Base-by-base conservation (phyloP, 371 early-diverging fungal species). In the Mucor ambiguus region DNA sequence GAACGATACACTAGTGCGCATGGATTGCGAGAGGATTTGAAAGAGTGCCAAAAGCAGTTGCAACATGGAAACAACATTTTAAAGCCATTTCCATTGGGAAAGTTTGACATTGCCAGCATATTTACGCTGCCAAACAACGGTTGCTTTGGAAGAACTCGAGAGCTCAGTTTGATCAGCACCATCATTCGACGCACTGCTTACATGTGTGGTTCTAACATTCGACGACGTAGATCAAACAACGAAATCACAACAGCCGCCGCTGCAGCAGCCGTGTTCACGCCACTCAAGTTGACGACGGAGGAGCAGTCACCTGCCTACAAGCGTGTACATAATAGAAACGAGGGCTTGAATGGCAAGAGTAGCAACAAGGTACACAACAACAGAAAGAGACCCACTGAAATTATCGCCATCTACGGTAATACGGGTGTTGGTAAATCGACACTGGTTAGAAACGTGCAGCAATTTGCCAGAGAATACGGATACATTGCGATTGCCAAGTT, bases 1-100 rank as follows among this genome's bases (percentile, higher is more conserved):
- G 83, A 82, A 67, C 68, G 87, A 59, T 87, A 87, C 63, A 81
- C 82, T 24, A 87, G 82, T 60, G 87, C 85, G 14, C 82, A 80
- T 64, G 86, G 86, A 4, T 68, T 87, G 43, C 76, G 85, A 54
- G 83, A 85, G 58, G 87, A 87, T 69, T 67, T 87, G 14, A 73
- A 82, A 49, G 80, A 77, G 60, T 84, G 85, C 52, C 67, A 81
- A 56, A 77, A 75, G 16, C 74, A 71, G 60, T 81, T 46, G 57
- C 72, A 52, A 56, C 3, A 28, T 22, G 32, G 9, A 14, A 43
- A 20, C 26, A 22, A 20, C 54, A 52, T n/a, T 11, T 38, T 62
- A 3, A 26, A 49, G 11, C 66, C 77, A 10, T 87, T 87, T 65
- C 66, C 72, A 30, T 64, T 87, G 14, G 87, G 87, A 2, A 61